Conservation (phyloP, 2,329 filamentous ascomycete genomes). For the Penicillium paneum region DNA sequence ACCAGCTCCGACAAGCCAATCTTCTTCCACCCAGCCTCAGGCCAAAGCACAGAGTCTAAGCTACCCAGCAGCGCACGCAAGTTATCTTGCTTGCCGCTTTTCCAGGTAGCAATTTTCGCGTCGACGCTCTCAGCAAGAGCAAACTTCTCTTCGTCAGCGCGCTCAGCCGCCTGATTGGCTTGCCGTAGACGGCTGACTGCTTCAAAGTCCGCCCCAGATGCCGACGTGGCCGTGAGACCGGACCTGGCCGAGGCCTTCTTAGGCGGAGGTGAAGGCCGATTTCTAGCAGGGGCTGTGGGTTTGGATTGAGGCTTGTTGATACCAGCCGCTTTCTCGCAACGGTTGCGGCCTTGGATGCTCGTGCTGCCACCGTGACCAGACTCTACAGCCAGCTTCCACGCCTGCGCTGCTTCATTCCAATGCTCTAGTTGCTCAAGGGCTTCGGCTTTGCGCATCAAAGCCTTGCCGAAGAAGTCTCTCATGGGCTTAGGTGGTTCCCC, state of each 20-base stretch:
- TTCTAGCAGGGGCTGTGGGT: constrained; percentile 46
- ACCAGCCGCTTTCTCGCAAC: constrained; percentile 83
- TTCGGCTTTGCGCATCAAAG: constrained; percentile 89
- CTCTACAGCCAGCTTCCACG: constrained; percentile 82
- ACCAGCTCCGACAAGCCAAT: constrained; percentile 91
- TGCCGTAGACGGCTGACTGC: constrained; percentile 79
- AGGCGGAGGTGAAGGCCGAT: constrained; percentile 46
- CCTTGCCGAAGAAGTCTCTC: constrained; percentile 91
- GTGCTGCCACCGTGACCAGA: constrained; percentile 79
- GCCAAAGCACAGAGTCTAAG: constrained; percentile 86
- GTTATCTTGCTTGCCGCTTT: constrained; percentile 89
- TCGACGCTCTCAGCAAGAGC: constrained; percentile 83
- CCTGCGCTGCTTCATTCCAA: constrained; percentile 76
- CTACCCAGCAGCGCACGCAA: constrained; percentile 81
- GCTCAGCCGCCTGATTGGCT: constrained; percentile 80
- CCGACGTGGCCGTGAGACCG: constrained; percentile 40
- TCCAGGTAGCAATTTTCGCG: constrained; percentile 73
- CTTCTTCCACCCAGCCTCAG: constrained; percentile 92
- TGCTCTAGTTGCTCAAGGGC: constrained; percentile 93
- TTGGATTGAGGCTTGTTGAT: constrained; percentile 54
- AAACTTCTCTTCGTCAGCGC: constrained; percentile 88
- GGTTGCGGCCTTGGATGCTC: constrained; percentile 78
- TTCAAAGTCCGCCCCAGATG: constrained; percentile 55
- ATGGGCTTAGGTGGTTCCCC: constrained; percentile 74
- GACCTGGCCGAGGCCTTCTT: constrained; percentile 34